Base-by-base conservation (phyloP, 306 rosid species). In the Cucumis sativus region DNA sequence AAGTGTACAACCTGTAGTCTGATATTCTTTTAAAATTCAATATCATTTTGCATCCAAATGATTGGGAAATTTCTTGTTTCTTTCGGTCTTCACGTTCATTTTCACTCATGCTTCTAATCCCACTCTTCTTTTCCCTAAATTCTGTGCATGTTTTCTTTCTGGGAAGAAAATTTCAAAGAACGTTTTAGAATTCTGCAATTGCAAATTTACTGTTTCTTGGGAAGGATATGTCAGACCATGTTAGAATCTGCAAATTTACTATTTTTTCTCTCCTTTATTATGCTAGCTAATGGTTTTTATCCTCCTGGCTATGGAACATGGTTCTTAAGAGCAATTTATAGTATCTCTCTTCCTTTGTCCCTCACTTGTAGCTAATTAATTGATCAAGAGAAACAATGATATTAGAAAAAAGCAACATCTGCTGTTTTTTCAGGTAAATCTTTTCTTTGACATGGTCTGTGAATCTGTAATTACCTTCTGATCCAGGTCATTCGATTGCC, bases 401-500 rank as follows among this genome's bases (percentile, higher is more conserved):
- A 72, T 51, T 7, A 47, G 15, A 4, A 47, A 16, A 72, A 51
- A 49, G 12, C 8, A 15, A 8, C 45, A 7, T 28, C 4, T 51
- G 41, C 41, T 28, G 17, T 49, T 72, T 72, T 71, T 0, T 49
- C 7, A 9, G 39, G 59, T 15, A 23, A 47, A 45, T 25, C 0
- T 18, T 15, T 43, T 69, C 7, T 12, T 23, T 69, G 39, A 45
- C 37, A 23, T 71, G 40, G 59, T 70, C 7, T 47, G 58, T 33
- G 23, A 54, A 40, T 70, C 7, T 47, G 58, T 33, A 16, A 54
- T 64, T 30, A 25, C 59, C 37, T 72, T 49, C 80, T 54, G 49
- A 45, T 55, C 30, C 90, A 94, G 98, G 96, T 86, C 76, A 85
- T 92, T 28, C 98, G 96, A 23, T 77, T 92, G 90, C 81, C 89